Percentiles rank a stretch among this genome's conserved stretches.
Conservation (phyloP, 2,329 filamentous ascomycete species). For the Fusarium drepaniforme region DNA sequence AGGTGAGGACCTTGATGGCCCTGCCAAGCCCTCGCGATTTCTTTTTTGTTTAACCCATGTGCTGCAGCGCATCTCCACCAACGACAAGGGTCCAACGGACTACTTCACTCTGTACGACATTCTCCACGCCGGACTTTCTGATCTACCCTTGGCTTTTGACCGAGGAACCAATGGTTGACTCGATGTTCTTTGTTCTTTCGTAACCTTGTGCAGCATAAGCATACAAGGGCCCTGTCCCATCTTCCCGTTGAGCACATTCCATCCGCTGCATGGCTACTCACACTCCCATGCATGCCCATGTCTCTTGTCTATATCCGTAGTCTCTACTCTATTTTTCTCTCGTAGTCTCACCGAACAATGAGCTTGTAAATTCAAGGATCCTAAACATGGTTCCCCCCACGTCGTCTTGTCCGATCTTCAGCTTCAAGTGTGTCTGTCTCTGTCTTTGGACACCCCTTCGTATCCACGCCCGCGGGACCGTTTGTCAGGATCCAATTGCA, state of each 20-base stretch:
- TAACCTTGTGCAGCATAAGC: not conserved
- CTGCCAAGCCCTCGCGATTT: constrained; percentile 30
- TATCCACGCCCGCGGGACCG: not conserved
- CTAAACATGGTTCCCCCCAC: constrained; percentile 16
- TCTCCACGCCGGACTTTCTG: not conserved
- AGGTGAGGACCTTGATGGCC: too few species aligned
- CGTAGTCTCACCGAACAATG: not conserved
- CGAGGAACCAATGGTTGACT: not conserved
- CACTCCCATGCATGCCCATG: not conserved
- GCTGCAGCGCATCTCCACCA: not conserved
- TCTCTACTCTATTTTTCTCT: not conserved
- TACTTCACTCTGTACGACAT: not conserved
- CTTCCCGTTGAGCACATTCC: not conserved
- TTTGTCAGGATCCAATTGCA: constrained; percentile 7
- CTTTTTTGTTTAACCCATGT: too few species aligned
- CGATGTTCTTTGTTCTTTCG: not conserved
- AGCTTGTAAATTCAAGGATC: not conserved
- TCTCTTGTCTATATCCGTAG: not conserved
- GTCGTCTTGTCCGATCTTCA: constrained; percentile 1
- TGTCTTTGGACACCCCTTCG: not conserved
- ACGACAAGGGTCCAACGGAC: not conserved
- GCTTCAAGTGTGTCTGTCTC: not conserved
- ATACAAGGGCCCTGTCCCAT: not conserved
- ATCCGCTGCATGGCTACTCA: not conserved
- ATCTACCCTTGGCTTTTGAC: not conserved